Percentiles rank a stretch among this genome's conserved stretches.
phyloP scores from a whole-genome alignment of 2,329 filamentous ascomycete genomes.

The Chaetomium globosum region DNA sequence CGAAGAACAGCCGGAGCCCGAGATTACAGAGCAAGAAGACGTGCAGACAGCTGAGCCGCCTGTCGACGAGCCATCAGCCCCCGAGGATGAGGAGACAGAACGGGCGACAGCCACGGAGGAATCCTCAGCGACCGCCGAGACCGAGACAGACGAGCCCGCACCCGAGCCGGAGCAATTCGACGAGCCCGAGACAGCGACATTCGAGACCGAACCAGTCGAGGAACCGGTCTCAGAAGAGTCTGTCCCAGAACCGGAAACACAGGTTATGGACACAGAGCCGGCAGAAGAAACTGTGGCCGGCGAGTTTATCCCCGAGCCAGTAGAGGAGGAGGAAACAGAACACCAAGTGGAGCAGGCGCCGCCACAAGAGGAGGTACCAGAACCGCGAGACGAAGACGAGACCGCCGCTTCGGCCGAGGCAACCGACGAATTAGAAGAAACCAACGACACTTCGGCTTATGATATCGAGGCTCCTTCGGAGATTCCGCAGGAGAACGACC shows the following conservation, averaged over 20 bases:
- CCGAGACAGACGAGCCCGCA: neutral
- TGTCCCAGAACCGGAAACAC: neutral
- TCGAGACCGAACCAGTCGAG: neutral
- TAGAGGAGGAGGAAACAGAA: neutral
- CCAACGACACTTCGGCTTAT: neutral
- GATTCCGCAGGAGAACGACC: neutral
- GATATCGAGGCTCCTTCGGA: neutral
- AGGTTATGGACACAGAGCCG: neutral
- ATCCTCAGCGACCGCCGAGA: neutral
- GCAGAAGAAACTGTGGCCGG: neutral
- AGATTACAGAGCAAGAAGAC: neutral
- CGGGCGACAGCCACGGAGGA: neutral
- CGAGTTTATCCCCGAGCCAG: neutral
- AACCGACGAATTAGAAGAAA: neutral
- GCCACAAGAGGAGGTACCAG: neutral
- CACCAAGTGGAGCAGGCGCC: neutral
- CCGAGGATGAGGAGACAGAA: neutral
- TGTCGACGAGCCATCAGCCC: neutral
- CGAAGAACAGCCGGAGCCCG: neutral
- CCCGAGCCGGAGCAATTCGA: neutral
- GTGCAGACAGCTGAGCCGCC: neutral
- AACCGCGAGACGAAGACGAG: neutral
- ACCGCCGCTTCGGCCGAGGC: neutral
- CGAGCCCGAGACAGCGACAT: neutral
- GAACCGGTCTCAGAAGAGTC: neutral